Evolutionary conservation across 805 yeast genomes (phyloP), one percentile per base, ranked within the genome.

Genomic region (Candida xyloterini): DNA sequence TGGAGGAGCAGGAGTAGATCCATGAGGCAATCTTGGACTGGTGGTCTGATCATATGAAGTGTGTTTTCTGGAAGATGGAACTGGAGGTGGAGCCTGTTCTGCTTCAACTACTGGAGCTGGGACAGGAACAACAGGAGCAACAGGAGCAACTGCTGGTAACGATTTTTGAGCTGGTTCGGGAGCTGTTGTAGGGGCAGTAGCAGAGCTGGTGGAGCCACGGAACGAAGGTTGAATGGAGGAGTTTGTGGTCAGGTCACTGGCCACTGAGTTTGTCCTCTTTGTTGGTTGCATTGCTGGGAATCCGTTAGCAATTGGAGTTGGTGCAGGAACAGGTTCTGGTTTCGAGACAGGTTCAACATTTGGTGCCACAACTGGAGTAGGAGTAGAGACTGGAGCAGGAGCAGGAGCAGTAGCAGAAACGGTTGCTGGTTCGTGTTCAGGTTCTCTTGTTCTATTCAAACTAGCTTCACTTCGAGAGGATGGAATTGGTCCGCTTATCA

Each of bases 31-130:
- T 39, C 55, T 49, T 5, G 38, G 21, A 10, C 37, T 36, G 2
- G 44, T 5, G 13, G 48, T 22, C 27, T 47, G 23, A 27, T 55
- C 54, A 10, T 54, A 30, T 5, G 51, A 25, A 15, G 47, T 42
- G 36, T 60, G 63, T 38, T 58, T 62, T 51, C 67, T 60, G 1
- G 65, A 51, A 7, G 53, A 42, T 39, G 65, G 66, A 16, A 62
- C 67, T 16, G 65, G 68, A 16, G 66, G 67, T 27, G 61, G 58
- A 15, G 48, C 42, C 3, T 46, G 15, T 3, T 42, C 30, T n/a
- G 44, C 30, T 30, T 13, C 30, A 8, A 42, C 30, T n/a, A 29
- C 25, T 13, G 41, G 40, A 26, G 40, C 50, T 14, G 56, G 53
- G 14, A 48, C 44, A 25, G 34, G 27, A 2, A 24, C 8, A 20